Base-by-base conservation (phyloP, 176 grass and related monocot species). In the Tillandsia fasciculata region DNA sequence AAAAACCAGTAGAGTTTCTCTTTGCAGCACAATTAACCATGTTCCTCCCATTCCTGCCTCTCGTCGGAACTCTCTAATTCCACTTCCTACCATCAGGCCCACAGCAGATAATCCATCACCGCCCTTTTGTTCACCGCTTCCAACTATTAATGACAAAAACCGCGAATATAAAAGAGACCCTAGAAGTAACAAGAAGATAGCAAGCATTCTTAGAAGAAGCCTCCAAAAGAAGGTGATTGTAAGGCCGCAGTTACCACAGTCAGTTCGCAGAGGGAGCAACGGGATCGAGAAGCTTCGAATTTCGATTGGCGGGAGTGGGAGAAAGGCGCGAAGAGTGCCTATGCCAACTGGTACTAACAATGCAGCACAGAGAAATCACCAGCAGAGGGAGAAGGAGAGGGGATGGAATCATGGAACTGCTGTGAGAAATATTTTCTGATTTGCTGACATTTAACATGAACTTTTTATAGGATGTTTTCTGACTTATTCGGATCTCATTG, bases 221-320 rank as follows among this genome's bases (percentile, higher is more conserved):
- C 76, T 99, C 12, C 94, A 99, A 72, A 99, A 99, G 89, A 99
- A 92, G 53, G 94, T 99, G 67, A 74, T 99, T 78, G 77, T 97
- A 58, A 77, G 89, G 58, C 68, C 89, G 0, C 14, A 72, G 0
- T 12, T 82, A 66, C 76, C 74, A 0, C 89, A 97, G 72, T 50
- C 70, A 0, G 77, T 74, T 0, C 84, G 77, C 72, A 88, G 78
- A 50, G 78, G 56, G 27, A 50, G 47, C 1, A 53, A 81, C 22
- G 83, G 81, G 6, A 27, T 42, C 2, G 75, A 77, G 57, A 77
- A 69, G 29, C 2, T 69, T 12, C 52, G 75, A 50, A 8, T 77
- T 1, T 77, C 75, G 0, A 54, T 79, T 24, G 42, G 67, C 3
- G 81, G 90, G 49, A 51, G 18, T 9, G 76, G 12, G 10, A 79